A percentile compares a stretch with the other conserved stretches of the same genome.
Evolutionary conservation across 129 eudicot species (phyloP).

Genomic region (Glebionis coronaria): DNA sequence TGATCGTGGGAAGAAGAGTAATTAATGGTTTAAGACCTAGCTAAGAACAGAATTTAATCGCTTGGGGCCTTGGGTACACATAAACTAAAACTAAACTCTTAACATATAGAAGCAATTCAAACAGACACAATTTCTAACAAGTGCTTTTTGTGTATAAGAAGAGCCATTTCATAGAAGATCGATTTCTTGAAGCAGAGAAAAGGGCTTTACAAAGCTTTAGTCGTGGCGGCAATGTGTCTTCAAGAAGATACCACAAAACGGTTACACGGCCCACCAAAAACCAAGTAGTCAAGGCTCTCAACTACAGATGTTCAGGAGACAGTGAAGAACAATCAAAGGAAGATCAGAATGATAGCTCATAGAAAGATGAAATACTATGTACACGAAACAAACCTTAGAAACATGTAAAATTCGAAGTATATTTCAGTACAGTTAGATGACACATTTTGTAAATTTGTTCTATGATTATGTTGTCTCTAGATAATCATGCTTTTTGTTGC

Average conservation of each 20-base stretch:
- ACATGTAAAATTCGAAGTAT: slow-evolving; percentile 15
- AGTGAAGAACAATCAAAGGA: slow-evolving; percentile 16
- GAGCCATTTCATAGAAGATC: slow-evolving; percentile 76
- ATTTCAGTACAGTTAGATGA: slow-evolving; percentile 24
- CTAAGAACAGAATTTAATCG: slow-evolving; percentile 67
- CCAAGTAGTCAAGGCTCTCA: slow-evolving; percentile 73
- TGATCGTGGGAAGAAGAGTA: slow-evolving; percentile 85
- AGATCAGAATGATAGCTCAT: slow-evolving; percentile 15
- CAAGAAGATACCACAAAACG: slow-evolving; percentile 68
- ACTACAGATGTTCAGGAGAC: slow-evolving; percentile 33
- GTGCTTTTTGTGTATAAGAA: slow-evolving; percentile 37
- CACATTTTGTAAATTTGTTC: slow-evolving; percentile 22
- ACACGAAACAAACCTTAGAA: slow-evolving; percentile 27
- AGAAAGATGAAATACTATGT: slow-evolving; percentile 26
- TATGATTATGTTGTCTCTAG: slow-evolving; percentile 14
- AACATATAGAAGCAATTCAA: background rate
- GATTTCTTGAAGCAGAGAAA: slow-evolving; percentile 51
- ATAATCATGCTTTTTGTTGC: slow-evolving; percentile 6
- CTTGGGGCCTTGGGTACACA: slow-evolving; percentile 93
- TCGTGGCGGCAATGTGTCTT: slow-evolving; percentile 83
- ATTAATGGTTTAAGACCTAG: slow-evolving; percentile 66
- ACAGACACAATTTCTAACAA: background rate
- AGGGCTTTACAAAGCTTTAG: slow-evolving; percentile 70
- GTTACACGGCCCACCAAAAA: slow-evolving; percentile 79
- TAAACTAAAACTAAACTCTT: no score